Base-by-base conservation (phyloP, 495 filamentous ascomycete genomes). In the Daldinia bambusicola region DNA sequence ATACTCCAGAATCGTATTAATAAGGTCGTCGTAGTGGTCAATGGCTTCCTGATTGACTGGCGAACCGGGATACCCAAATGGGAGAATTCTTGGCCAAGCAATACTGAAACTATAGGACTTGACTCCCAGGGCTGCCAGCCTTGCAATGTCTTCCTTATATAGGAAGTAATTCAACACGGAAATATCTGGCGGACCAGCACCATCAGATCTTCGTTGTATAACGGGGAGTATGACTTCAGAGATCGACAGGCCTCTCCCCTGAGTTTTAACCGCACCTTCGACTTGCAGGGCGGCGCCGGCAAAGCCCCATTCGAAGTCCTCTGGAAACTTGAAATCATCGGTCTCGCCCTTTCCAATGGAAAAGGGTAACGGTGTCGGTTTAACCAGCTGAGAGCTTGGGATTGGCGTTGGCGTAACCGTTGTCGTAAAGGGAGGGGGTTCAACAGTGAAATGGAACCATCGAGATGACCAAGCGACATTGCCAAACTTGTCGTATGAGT, bases 11-110 rank as follows among this genome's bases (percentile, higher is more conserved):
- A 58, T 26, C 16, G 55, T 58, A 26, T 58, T 58, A 36, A 58
- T 58, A 26, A 58, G 55, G 20, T 58, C 36, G 16, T 58, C 55
- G 30, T 58, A 58, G 20, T 58, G 55, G 36, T 41, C 36, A 13
- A 58, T 58, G 7, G 55, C 55, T 34, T 58, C 55, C 30, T 58
- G 55, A 58, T 58, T 58, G 6, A 58, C 55, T 12, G 55, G 55
- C 2, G 55, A 58, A 10, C 55, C 55, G 6, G 55, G 36, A 13
- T 22, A 9, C 1, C 34, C 55, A 40, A 58, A 58, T 4, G 55
- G 55, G n/a, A 58, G 26, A 7, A 58, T 58, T 14, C 55, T 58
- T 13, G 55, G 18, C 55, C 55, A 58, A 12, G 55, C 38, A 6
- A 58, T 58, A 41, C 38, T 41, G 5, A 41, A 41, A 5, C 38